Evolutionary conservation across 1,284 basidiomycete genomes (phyloP).

Genomic region (Apiotrichum siamense): DNA sequence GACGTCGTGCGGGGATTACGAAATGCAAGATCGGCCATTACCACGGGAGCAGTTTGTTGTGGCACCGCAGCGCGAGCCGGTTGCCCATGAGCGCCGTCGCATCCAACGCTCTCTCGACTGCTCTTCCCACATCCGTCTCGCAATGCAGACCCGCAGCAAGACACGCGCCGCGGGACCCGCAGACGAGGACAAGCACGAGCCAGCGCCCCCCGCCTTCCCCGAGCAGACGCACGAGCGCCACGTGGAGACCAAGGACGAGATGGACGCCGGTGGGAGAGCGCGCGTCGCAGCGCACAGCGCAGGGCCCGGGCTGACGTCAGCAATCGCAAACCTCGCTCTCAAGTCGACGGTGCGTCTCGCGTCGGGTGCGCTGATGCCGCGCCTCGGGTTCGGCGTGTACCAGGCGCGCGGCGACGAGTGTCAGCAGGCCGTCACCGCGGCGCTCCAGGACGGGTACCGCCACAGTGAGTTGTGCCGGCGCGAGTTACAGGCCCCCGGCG

Average conservation of each 20-base stretch:
- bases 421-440: conserved; percentile 58
- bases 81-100: too few species aligned
- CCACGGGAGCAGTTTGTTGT: too few species aligned
- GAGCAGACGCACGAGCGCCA: neutral
- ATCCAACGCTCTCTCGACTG: neutral
- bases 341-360: conserved; percentile 34
- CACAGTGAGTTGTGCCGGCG: conserved; percentile 44
- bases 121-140: neutral
- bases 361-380: conserved; percentile 54
- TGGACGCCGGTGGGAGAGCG: conserved; percentile 9
- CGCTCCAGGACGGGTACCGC: conserved; percentile 67
- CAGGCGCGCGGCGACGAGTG: conserved; percentile 57
- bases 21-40: too few species aligned
- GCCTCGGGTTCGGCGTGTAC: conserved; percentile 77
- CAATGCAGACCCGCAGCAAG: conserved; percentile 1
- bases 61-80: too few species aligned
- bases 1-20: too few species aligned
- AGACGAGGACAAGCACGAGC: neutral
- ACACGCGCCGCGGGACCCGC: neutral
- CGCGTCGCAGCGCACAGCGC: neutral
- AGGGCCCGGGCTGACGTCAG: neutral
- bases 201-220: neutral
- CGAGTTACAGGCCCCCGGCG: neutral
- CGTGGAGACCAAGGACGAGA: neutral
- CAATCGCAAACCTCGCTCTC: conserved; percentile 19